A percentile compares a stretch with the other conserved stretches of the same genome.
Conservation (phyloP, 2,329 filamentous ascomycete species). For the Aurifilum marmelostoma region DNA sequence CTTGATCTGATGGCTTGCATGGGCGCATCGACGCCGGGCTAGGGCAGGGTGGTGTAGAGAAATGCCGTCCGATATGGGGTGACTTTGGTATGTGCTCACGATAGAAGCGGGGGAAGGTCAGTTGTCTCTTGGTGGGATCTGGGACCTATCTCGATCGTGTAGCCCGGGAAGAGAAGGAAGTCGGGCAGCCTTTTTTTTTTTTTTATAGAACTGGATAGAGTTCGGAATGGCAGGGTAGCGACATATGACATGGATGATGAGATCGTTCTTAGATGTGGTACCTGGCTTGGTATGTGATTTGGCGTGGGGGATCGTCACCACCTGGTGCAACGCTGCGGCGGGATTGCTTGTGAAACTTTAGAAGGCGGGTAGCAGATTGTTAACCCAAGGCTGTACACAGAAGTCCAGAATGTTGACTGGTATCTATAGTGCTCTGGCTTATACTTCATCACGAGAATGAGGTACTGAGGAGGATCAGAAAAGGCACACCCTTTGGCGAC, state of each 20-base stretch:
- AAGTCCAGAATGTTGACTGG: background rate
- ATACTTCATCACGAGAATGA: background rate
- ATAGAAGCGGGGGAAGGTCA: background rate
- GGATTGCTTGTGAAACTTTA: background rate
- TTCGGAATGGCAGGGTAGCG: no score
- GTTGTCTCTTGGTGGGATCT: background rate
- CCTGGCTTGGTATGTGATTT: background rate
- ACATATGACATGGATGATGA: background rate
- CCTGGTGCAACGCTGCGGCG: background rate
- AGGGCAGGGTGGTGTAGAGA: background rate
- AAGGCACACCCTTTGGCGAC: no score
- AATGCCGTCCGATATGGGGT: background rate
- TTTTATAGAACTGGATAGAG: background rate
- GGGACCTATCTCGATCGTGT: background rate
- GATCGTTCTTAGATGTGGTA: background rate
- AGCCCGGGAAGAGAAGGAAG: background rate
- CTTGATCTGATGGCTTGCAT: conserved; percentile 1
- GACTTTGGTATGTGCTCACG: background rate
- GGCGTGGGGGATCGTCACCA: background rate
- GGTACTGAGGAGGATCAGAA: background rate
- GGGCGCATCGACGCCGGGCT: background rate
- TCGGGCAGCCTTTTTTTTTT: background rate
- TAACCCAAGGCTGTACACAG: background rate
- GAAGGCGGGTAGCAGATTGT: background rate
- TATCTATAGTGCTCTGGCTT: background rate